Percentiles rank a stretch among this genome's conserved stretches.
Evolutionary conservation across 2,329 filamentous ascomycete genomes (phyloP).

Genomic region (Corynespora cassiicola): DNA sequence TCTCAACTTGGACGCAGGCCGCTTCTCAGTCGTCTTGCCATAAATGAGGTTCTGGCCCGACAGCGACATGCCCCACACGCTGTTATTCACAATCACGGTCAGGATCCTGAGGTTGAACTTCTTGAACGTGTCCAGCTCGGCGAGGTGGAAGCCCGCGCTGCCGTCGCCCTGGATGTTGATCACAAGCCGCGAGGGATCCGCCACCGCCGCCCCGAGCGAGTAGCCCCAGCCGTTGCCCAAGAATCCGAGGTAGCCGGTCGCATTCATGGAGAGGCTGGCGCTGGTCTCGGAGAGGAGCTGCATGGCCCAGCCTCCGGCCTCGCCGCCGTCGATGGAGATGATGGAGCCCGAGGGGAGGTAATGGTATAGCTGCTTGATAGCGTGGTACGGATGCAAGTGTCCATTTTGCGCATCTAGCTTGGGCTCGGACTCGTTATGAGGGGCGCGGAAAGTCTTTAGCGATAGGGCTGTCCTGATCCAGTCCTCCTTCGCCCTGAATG

Average conservation of each 20-base stretch:
- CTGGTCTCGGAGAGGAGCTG: conserved; percentile 33
- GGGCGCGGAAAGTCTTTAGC: conserved; percentile 24
- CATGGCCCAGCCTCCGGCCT: conserved; percentile 45
- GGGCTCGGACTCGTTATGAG: conserved; percentile 30
- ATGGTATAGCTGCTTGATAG: conserved; percentile 45
- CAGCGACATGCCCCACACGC: conserved; percentile 53
- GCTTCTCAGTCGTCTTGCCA: conserved; percentile 33
- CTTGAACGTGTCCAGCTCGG: conserved; percentile 54
- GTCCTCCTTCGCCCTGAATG: conserved; percentile 22
- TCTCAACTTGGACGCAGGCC: conserved; percentile 40
- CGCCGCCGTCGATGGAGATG: conserved; percentile 51
- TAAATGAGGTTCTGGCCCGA: conserved; percentile 55
- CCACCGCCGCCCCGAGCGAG: conserved; percentile 51
- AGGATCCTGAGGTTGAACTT: conserved; percentile 49
- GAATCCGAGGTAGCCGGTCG: conserved; percentile 52
- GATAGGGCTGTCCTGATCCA: conserved; percentile 34
- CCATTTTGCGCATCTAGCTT: conserved; percentile 31
- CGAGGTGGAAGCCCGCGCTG: conserved; percentile 54
- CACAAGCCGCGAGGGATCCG: conserved; percentile 45
- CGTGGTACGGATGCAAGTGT: conserved; percentile 53
- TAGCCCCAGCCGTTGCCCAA: conserved; percentile 57
- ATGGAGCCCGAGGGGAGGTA: conserved; percentile 44
- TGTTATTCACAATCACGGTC: conserved; percentile 54
- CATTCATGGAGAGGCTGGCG: conserved; percentile 29
- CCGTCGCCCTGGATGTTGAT: conserved; percentile 56